Evolutionary conservation across 2,329 filamentous ascomycete species (phyloP).

Genomic region (Blumeria hordei): DNA sequence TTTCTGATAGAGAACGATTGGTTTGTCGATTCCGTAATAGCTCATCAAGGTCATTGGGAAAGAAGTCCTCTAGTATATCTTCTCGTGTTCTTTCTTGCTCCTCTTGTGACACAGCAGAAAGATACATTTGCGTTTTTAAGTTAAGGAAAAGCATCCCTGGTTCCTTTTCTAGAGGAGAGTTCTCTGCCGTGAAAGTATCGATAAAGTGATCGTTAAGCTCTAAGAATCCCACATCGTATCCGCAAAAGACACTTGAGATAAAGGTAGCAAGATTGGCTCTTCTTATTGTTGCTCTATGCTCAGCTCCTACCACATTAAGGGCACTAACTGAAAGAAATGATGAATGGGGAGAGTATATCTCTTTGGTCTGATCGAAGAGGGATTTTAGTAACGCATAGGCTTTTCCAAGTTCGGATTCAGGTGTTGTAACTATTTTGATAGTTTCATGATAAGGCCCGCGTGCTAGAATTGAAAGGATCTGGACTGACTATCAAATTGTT

Average conservation of each 20-base stretch:
- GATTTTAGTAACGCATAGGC: slow-evolving; percentile 36
- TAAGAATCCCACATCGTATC: slow-evolving; percentile 37
- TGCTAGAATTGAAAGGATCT: slow-evolving; percentile 31
- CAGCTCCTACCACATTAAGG: slow-evolving; percentile 23
- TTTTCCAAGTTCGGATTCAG: slow-evolving; percentile 29
- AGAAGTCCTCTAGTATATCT: slow-evolving; percentile 32
- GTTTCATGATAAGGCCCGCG: slow-evolving; percentile 31
- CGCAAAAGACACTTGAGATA: slow-evolving; percentile 36
- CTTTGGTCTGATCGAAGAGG: slow-evolving; percentile 37
- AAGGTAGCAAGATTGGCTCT: slow-evolving; percentile 42
- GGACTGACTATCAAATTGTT: slow-evolving; percentile 22
- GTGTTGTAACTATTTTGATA: slow-evolving; percentile 28
- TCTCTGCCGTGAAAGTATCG: slow-evolving; percentile 36
- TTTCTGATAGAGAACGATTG: slow-evolving; percentile 28
- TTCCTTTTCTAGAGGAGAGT: slow-evolving; percentile 30
- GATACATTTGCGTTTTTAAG: slow-evolving; percentile 42
- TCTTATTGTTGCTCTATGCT: slow-evolving; percentile 32
- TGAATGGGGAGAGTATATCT: slow-evolving; percentile 29
- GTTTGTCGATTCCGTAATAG: slow-evolving; percentile 28
- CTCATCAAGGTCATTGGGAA: slow-evolving; percentile 30
- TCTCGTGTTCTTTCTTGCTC: slow-evolving; percentile 24
- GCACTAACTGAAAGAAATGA: slow-evolving; percentile 28
- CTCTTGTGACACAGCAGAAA: slow-evolving; percentile 32
- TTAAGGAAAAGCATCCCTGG: slow-evolving; percentile 37
- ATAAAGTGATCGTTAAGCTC: slow-evolving; percentile 39